Evolutionary conservation across 176 grass and related monocot genomes (phyloP), one percentile per base, ranked within the genome.

Genomic region (Calamus simplicifolius): DNA sequence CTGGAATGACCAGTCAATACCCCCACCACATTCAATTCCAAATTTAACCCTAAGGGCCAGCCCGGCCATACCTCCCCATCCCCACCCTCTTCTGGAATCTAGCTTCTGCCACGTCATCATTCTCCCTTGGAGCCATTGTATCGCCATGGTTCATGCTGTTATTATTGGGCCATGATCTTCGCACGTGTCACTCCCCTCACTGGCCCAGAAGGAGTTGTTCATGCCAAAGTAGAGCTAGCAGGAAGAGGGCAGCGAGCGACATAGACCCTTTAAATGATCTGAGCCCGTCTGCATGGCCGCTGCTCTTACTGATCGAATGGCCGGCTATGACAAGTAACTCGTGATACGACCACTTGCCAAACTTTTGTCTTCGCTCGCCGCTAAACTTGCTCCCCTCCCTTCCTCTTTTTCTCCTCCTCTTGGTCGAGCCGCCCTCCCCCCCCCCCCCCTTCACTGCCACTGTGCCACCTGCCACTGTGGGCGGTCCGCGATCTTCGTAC

Each of bases 131-230:
- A 30, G 17, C 58, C 58, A 59, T 35, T 18, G 30, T 31, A 35
- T 35, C 30, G 30, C 30, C 30, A 13, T 43, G 7, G 35, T 43
- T 43, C 2, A 12, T 43, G 64, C 25, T 67, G 64, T 19, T 67
- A 50, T 67, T 67, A 67, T 67, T 67, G 64, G 64, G 50, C 50
- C 28, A 67, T 67, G 64, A 66, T 66, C 23, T 30, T 25, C 50
- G 30, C 25, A 12, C 64, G 50, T 67, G 64, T 29, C 64, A 19
- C 18, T 12, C 50, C 19, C 27, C 54, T 50, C 30, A 67, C 19
- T 52, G 64, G 25, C 21, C 26, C 4, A 10, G 62, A 52, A 52
- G 25, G 28, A 19, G 48, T 52, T 53, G 48, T 52, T 53, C 16
- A 67, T 67, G 64, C 64, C 64, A 54, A 4, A 52, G 6, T 30